These are phyloP conservation scores for Leishmania turanica DNA, from an alignment of 208 protist species.

Conservation along the genomic window DNA sequence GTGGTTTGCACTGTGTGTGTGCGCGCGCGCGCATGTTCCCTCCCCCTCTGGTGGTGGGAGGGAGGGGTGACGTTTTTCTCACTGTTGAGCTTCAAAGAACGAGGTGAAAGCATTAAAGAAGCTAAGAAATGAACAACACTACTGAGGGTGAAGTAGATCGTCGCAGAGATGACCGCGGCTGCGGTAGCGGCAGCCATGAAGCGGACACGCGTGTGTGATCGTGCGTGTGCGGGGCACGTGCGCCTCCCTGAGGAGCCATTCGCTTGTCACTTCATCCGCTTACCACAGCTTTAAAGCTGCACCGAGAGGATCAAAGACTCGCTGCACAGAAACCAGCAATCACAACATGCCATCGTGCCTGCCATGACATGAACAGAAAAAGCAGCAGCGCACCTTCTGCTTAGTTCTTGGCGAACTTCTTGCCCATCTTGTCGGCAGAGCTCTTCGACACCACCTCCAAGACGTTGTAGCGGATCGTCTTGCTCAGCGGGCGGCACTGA, in stretches of 20 bases:
- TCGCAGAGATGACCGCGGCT: background rate
- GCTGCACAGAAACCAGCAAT: constrained; percentile 5
- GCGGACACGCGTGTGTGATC: background rate
- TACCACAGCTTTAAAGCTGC: background rate
- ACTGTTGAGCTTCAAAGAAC: background rate
- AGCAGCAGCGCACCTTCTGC: background rate
- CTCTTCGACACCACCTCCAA: constrained; percentile 94
- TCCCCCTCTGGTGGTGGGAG: background rate
- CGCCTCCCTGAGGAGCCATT: background rate
- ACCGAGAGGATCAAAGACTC: constrained; percentile 3
- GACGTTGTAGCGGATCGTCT: constrained; percentile 99
- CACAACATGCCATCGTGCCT: background rate
- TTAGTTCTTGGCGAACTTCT: constrained; percentile 91
- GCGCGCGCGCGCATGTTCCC: background rate
- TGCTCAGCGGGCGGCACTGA: constrained; percentile 99
- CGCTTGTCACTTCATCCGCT: background rate
- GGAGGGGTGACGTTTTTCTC: background rate
- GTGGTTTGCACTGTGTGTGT: background rate
- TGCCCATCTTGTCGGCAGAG: constrained; percentile 83
- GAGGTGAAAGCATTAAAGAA: background rate
- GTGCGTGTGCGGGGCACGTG: background rate
- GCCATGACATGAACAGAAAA: background rate
- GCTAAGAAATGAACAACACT: background rate
- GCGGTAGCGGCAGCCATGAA: background rate
- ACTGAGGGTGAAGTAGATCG: background rate